A percentile compares a stretch with the other conserved stretches of the same genome.
Conservation (phyloP, 2,329 filamentous ascomycete genomes). For the Penicillium sp. region DNA sequence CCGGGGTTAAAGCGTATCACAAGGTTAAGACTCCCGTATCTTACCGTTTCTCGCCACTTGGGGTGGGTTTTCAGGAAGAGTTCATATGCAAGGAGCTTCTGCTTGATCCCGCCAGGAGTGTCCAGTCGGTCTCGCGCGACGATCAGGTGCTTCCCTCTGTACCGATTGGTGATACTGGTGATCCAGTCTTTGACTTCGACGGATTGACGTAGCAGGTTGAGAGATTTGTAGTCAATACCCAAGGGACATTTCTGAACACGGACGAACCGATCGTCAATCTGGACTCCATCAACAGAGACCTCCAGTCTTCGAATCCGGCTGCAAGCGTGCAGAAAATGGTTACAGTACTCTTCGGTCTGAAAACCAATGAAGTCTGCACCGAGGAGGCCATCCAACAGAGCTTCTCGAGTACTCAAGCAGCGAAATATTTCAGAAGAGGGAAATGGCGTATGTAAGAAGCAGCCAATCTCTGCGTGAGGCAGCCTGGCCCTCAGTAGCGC, state of each 20-base stretch:
- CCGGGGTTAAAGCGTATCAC: background rate
- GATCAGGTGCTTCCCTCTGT: constrained; percentile 83
- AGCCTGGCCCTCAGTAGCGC: constrained; percentile 78
- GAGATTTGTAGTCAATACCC: constrained; percentile 77
- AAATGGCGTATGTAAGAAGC: constrained; percentile 93
- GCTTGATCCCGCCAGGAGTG: constrained; percentile 83
- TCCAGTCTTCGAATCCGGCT: constrained; percentile 83
- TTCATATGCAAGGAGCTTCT: constrained; percentile 89
- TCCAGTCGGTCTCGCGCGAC: constrained; percentile 93
- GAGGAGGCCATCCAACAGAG: constrained; percentile 86
- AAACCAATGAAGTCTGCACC: constrained; percentile 90
- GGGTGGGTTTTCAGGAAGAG: constrained; percentile 90
- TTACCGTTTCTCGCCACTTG: constrained; percentile 73
- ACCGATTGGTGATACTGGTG: constrained; percentile 73
- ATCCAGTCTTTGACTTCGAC: constrained; percentile 77
- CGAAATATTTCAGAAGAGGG: constrained; percentile 94
- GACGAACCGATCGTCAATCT: constrained; percentile 85
- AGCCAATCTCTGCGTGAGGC: constrained; percentile 89
- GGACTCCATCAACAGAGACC: constrained; percentile 79
- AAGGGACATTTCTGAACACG: constrained; percentile 80
- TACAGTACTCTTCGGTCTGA: constrained; percentile 87
- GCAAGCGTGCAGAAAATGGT: constrained; percentile 93
- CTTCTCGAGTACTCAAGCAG: constrained; percentile 78
- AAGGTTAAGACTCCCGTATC: constrained; percentile 3
- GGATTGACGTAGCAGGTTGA: constrained; percentile 68